Conservation (phyloP, 352 stramenopile genomes). For the Phytopythium helicoides region DNA sequence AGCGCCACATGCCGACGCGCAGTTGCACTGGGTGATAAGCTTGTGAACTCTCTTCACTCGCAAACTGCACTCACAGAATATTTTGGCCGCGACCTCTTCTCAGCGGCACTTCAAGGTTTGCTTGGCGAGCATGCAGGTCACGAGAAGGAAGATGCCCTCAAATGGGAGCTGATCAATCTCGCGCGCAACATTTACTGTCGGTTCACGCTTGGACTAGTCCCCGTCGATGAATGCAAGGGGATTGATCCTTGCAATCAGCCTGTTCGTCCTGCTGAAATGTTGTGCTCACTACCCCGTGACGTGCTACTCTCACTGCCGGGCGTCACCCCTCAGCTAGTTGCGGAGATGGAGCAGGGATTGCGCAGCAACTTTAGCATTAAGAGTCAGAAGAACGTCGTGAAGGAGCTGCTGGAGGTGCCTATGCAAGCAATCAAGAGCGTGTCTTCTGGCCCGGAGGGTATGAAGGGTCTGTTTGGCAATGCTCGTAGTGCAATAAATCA, state of each 20-base stretch:
- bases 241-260: slow-evolving; percentile 82
- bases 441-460: slow-evolving; percentile 30
- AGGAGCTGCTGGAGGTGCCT: slow-evolving; percentile 70
- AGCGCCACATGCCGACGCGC: slow-evolving; percentile 66
- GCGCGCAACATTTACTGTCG: slow-evolving; percentile 80
- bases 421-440: slow-evolving; percentile 50
- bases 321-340: slow-evolving; percentile 35
- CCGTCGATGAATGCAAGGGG: slow-evolving; percentile 79
- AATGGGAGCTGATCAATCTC: slow-evolving; percentile 86
- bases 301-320: slow-evolving; percentile 63
- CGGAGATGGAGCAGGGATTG: slow-evolving; percentile 46
- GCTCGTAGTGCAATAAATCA: slow-evolving; percentile 35
- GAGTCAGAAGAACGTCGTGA: slow-evolving; percentile 81
- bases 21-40: slow-evolving; percentile 53
- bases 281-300: slow-evolving; percentile 46
- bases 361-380: slow-evolving; percentile 78
- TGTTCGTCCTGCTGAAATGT: slow-evolving; percentile 28
- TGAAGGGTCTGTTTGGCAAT: slow-evolving; percentile 16
- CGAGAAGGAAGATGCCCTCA: slow-evolving; percentile 78
- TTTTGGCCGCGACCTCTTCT: slow-evolving; percentile 63
- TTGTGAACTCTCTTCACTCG: slow-evolving; percentile 53
- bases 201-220: slow-evolving; percentile 51
- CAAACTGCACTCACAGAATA: slow-evolving; percentile 36
- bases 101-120: slow-evolving; percentile 48
- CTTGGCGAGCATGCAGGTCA: slow-evolving; percentile 55